A percentile compares a stretch with the other conserved stretches of the same genome.
Conservation (phyloP, 176 grass and related monocot species). For the Eremochloa ophiuroides region DNA sequence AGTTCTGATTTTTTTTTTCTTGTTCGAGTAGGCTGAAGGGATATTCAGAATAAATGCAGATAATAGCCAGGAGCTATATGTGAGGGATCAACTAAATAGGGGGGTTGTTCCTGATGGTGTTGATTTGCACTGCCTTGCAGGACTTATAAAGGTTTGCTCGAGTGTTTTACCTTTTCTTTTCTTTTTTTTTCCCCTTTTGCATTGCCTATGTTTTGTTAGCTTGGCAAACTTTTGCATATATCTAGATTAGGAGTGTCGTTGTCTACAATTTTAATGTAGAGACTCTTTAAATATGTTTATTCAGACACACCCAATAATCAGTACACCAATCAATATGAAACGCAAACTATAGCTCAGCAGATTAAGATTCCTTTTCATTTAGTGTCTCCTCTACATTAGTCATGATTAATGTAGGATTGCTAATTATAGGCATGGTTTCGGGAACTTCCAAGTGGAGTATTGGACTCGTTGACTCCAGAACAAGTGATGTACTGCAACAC, state of each 20-base stretch:
- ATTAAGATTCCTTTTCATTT: neutral
- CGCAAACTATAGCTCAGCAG: neutral
- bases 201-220: neutral
- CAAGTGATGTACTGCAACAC: slow-evolving; percentile 93
- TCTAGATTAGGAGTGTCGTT: neutral
- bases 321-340: neutral
- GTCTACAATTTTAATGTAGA: neutral
- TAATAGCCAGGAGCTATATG: slow-evolving; percentile 75
- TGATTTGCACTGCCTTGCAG: slow-evolving; percentile 82
- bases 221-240: neutral
- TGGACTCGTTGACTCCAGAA: slow-evolving; percentile 68
- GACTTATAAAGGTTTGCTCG: slow-evolving; percentile 78
- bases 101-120: slow-evolving; percentile 78
- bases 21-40: slow-evolving; percentile 73
- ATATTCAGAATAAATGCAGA: slow-evolving; percentile 98
- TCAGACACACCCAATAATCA: neutral
- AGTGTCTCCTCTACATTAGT: neutral
- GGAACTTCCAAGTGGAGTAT: slow-evolving; percentile 79
- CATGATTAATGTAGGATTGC: neutral
- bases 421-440: slow-evolving; percentile 81
- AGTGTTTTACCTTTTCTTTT: neutral
- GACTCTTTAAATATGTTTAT: neutral
- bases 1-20: slow-evolving; percentile 12
- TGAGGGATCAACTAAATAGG: slow-evolving; percentile 78
- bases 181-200: neutral